A percentile compares a stretch with the other conserved stretches of the same genome.
Conservation (phyloP, 768 basidiomycete genomes). For the Cytidiella melzeri region DNA sequence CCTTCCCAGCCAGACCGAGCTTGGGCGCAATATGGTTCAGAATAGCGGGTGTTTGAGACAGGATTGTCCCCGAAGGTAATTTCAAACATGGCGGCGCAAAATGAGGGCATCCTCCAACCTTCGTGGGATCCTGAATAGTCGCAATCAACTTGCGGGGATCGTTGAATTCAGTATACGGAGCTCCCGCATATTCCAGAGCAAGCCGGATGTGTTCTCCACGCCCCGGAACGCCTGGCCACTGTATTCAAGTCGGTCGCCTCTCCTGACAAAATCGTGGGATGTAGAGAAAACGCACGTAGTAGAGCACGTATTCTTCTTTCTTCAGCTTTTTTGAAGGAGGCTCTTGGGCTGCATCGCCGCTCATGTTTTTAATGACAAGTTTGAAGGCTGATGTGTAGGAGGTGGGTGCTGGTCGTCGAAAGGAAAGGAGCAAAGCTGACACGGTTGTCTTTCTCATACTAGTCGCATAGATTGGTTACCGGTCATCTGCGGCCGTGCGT, state of each 20-base stretch:
- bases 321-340: constrained; percentile 16
- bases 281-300: constrained; percentile 21
- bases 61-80: constrained; percentile 21
- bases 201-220: constrained; percentile 35
- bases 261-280: too few relatives aligned
- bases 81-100: constrained; percentile 39
- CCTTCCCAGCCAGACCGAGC: constrained; percentile 29
- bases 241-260: too few relatives aligned
- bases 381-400: too few relatives aligned
- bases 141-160: constrained; percentile 12
- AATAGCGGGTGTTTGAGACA: constrained; percentile 34
- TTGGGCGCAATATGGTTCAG: constrained; percentile 30
- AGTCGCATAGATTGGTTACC: too few relatives aligned
- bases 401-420: too few relatives aligned
- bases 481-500: too few relatives aligned
- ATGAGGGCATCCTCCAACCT: constrained; percentile 23
- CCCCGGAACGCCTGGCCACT: constrained; percentile 32
- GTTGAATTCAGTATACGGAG: constrained; percentile 27
- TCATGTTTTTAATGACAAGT: too few relatives aligned
- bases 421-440: too few relatives aligned
- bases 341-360: neutral
- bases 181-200: constrained; percentile 30
- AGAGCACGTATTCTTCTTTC: constrained; percentile 17
- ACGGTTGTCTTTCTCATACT: too few relatives aligned
- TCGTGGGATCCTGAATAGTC: constrained; percentile 15